Base-by-base conservation (phyloP, 441 rosid species). In the Metrosideros polymorpha region DNA sequence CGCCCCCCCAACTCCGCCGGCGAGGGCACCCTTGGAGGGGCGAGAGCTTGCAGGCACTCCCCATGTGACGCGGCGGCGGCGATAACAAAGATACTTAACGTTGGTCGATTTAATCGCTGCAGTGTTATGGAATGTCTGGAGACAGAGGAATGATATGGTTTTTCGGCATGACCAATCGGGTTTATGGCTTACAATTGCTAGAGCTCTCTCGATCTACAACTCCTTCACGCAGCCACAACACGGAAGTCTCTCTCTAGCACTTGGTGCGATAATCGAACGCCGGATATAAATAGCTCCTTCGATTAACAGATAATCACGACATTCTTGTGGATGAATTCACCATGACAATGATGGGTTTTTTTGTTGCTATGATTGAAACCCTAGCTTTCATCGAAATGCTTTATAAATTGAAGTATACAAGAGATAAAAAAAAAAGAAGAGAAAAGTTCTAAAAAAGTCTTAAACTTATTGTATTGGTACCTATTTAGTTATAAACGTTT, bases 221-320 rank as follows among this genome's bases (percentile, higher is more conserved):
- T 19, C 77, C 27, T 19, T 4, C 0, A 19, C 1, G 45, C 25
- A 66, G 4, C 77, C 39, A 71, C 47, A 22, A 71, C 27, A 10
- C 19, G 6, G 43, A 35, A 35, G 27, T 71, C 13, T 12, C 47
- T 17, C 47, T 22, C 24, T 19, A 35, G 79, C 27, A 66, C 0
- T 66, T 35, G 79, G n/a, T 63, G 45, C 24, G 43, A 66, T 39
- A 35, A 71, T 71, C 47, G 1, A 5, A 39, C 0, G 15, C 15
- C 2, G 0, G 10, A 29, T 59, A 29, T 0, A 9, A 10, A 29
- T 15, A n/a, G n/a, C n/a, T n/a, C n/a, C n/a, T n/a, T n/a, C n/a
- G n/a, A n/a, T n/a, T n/a, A n/a, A n/a, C n/a, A n/a, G 63, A 57
- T 29, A 12, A 56, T n/a, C 63, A 29, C 12, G 63, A 17, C 30